Evolutionary conservation across 192 early-diverging fungal species (phyloP), one percentile per base, ranked within the genome.

Genomic region (Rhizoclosmatium globosum): DNA sequence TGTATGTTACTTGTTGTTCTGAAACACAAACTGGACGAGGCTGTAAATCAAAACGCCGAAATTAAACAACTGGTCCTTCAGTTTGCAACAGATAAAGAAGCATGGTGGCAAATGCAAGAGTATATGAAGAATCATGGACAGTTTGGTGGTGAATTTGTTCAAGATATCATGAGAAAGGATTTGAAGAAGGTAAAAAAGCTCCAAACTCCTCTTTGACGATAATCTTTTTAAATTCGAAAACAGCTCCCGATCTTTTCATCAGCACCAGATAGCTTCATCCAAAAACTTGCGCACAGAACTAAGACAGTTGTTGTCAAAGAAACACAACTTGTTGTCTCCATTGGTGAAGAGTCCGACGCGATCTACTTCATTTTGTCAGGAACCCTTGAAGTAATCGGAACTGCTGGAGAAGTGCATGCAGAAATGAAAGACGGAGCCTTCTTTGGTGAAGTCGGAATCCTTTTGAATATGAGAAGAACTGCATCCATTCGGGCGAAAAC

Each of bases 391-490:
- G 87, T 88, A 3, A 38, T 88, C 19, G 80, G 77, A 21, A 38
- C 46, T 43, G 39, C 58, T 39, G 76, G 75, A 13, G 60, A 45
- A 6, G 79, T 88, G 3, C 87, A 87, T 62, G 87, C 87, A 17
- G 87, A 87, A 78, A 75, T 88, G 31, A 48, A 47, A 7, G 71
- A 67, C 6, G 87, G 85, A 13, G 39, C 78, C 6, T 86, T 87
- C 67, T 89, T 89, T 75, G 88, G 88, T 2, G 88, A 89, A 68
- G 79, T 87, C 43, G 88, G 86, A 45, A 45, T 89, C 59, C 45
- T 88, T 21, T 64, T 85, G 65, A 82, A 87, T 45, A 78, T 88
- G 11, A 80, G 80, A 48, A 67, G 87, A 59, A 87, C 85, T n/a
- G 85, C 87, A 7, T 64, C 60, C 46, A 82, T 87, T 68, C 44